phyloP scores from a whole-genome alignment of 257 asterid species.

The Nicotiana obtusifolia region DNA sequence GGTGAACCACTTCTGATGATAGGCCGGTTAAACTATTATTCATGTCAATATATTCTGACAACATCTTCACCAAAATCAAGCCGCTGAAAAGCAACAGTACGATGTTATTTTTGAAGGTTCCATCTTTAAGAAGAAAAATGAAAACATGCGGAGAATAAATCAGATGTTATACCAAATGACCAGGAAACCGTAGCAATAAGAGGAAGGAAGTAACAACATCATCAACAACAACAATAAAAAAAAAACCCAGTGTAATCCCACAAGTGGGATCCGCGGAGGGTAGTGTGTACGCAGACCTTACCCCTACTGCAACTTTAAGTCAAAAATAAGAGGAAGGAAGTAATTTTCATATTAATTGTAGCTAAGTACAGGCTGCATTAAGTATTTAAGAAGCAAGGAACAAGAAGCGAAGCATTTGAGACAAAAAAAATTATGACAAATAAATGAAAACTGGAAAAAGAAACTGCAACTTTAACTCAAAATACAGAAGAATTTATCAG shows the following conservation, averaged over 20 bases:
- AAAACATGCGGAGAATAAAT: neutral
- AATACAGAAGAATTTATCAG: slow-evolving; percentile 11
- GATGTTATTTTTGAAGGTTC: slow-evolving; percentile 2
- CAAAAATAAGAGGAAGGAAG: neutral
- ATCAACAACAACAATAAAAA: too few species aligned
- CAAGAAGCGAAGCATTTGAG: neutral
- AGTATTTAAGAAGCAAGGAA: neutral
- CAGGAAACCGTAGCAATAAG: slow-evolving; percentile 6
- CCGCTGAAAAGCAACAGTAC: slow-evolving; percentile 53
- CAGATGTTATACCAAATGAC: neutral
- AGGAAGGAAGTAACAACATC: neutral
- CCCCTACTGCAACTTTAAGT: too few species aligned
- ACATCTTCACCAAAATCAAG: slow-evolving; percentile 92
- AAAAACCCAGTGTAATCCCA: too few species aligned
- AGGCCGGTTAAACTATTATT: slow-evolving; percentile 63
- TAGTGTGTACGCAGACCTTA: too few species aligned
- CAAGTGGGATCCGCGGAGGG: too few species aligned
- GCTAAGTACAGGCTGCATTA: neutral
- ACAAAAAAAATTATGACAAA: neutral
- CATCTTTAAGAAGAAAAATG: slow-evolving; percentile 3
- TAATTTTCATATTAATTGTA: neutral
- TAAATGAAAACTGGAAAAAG: neutral
- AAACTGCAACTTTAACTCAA: neutral
- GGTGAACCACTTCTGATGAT: slow-evolving; percentile 93
- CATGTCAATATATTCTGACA: slow-evolving; percentile 88